Conservation (phyloP, 768 basidiomycete species). For the Macrolepiota albuminosa region DNA sequence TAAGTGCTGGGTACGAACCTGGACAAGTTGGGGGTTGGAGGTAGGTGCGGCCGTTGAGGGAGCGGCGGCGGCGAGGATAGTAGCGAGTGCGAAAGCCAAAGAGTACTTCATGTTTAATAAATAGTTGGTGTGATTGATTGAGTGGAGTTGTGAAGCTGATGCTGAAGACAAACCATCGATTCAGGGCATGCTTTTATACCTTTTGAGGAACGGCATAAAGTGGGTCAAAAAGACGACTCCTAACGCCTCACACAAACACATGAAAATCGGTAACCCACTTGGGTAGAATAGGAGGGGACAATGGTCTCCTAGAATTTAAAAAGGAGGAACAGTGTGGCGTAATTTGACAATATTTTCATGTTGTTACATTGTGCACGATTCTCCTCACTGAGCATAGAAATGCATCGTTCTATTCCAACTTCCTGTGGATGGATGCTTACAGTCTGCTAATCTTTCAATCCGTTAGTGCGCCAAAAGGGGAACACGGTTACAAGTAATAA, state of each 20-base stretch:
- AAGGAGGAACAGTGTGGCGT: neutral
- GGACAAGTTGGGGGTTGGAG: neutral
- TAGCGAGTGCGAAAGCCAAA: neutral
- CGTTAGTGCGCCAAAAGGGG: no score
- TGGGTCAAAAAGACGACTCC: neutral
- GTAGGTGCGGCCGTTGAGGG: neutral
- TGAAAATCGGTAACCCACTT: neutral
- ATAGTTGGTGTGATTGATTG: neutral
- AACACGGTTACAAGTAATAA: no score
- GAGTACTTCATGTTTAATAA: neutral
- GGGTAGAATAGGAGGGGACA: neutral
- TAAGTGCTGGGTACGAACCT: neutral
- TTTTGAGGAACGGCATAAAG: neutral
- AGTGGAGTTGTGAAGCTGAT: neutral
- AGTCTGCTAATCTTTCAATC: no score
- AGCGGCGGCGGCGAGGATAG: neutral
- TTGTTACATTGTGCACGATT: no score
- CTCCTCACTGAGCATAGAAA: no score
- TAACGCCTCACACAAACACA: neutral
- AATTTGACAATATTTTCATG: no score
- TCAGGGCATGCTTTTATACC: neutral
- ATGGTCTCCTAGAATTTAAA: neutral
- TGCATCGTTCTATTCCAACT: no score
- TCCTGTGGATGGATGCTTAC: no score
- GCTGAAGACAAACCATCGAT: neutral